phyloP scores from a whole-genome alignment of 257 asterid genomes.

The Primulina eburnea region DNA sequence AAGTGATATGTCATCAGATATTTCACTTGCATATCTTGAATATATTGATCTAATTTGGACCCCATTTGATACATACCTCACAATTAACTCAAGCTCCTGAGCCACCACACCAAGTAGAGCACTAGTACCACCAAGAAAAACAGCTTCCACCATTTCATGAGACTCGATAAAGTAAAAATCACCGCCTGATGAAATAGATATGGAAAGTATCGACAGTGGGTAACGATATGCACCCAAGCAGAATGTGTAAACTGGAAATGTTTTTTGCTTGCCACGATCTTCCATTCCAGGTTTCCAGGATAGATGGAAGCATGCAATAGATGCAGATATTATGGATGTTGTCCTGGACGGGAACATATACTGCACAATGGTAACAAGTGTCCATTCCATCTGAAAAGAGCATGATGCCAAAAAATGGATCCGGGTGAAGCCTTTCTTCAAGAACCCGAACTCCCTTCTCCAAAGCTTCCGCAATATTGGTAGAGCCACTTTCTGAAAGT shows the following conservation, averaged over 20 bases:
- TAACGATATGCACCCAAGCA: conserved; percentile 38
- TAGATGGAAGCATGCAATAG: conserved; percentile 31
- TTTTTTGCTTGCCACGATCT: neutral
- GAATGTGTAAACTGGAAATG: conserved; percentile 31
- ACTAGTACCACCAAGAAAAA: conserved; percentile 32
- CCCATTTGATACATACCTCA: conserved; percentile 26
- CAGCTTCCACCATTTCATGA: conserved; percentile 32
- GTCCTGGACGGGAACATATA: neutral
- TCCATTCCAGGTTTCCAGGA: conserved; percentile 11
- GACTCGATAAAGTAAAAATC: conserved; percentile 35
- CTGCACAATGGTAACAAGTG: no score
- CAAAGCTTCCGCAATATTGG: no score
- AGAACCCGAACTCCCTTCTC: no score
- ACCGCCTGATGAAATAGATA: conserved; percentile 33
- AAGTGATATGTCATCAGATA: conserved; percentile 20
- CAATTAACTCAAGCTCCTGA: conserved; percentile 26
- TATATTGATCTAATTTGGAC: conserved; percentile 24
- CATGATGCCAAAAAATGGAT: no score
- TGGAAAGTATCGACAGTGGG: conserved; percentile 28
- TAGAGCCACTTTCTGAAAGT: no score
- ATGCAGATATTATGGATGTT: conserved; percentile 22
- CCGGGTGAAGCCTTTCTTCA: no score
- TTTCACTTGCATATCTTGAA: conserved; percentile 26
- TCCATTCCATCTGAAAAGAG: no score
- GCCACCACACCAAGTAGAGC: conserved; percentile 31